A percentile compares a stretch with the other conserved stretches of the same genome.
These are phyloP conservation scores for Aspergillus kassunensis DNA, from an alignment of 495 filamentous ascomycete genomes.

Conservation along the genomic window DNA sequence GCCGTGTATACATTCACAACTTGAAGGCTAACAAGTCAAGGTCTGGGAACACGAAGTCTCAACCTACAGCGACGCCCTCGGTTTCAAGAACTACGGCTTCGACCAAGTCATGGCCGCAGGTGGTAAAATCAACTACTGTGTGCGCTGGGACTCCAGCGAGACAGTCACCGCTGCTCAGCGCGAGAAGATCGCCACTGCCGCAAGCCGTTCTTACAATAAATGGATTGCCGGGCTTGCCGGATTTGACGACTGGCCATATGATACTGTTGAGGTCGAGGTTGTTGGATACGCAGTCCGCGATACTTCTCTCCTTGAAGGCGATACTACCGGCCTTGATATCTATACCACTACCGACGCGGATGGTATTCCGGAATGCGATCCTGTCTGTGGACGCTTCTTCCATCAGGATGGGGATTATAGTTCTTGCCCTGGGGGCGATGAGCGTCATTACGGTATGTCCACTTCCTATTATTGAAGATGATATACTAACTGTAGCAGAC, in stretches of 20 bases:
- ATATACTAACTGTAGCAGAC: constrained; percentile 3
- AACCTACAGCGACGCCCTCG: constrained; percentile 15
- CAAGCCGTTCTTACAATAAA: constrained; percentile 16
- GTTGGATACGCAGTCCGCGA: constrained; percentile 16
- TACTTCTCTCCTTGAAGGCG: constrained; percentile 10
- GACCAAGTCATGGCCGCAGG: constrained; percentile 18
- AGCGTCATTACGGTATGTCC: constrained; percentile 18
- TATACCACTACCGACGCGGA: constrained; percentile 18
- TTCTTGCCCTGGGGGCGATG: constrained; percentile 8
- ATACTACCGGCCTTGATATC: constrained; percentile 16
- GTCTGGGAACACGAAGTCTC: constrained; percentile 17
- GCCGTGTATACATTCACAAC: neutral
- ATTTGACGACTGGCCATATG: constrained; percentile 17
- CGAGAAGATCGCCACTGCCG: constrained; percentile 7
- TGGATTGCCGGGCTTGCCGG: constrained; percentile 16
- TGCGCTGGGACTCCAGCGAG: constrained; percentile 14
- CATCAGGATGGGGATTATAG: constrained; percentile 18
- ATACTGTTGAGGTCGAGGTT: constrained; percentile 15
- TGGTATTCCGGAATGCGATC: constrained; percentile 13
- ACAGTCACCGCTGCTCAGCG: constrained; percentile 11
- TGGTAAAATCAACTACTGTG: constrained; percentile 20
- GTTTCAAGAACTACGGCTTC: constrained; percentile 20
- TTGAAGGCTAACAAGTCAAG: neutral
- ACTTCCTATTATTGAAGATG: neutral
- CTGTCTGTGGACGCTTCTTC: constrained; percentile 16